Evolutionary conservation across 108 stramenopile genomes (phyloP), one percentile per base, ranked within the genome.

Genomic region (Skeletonema costatum): DNA sequence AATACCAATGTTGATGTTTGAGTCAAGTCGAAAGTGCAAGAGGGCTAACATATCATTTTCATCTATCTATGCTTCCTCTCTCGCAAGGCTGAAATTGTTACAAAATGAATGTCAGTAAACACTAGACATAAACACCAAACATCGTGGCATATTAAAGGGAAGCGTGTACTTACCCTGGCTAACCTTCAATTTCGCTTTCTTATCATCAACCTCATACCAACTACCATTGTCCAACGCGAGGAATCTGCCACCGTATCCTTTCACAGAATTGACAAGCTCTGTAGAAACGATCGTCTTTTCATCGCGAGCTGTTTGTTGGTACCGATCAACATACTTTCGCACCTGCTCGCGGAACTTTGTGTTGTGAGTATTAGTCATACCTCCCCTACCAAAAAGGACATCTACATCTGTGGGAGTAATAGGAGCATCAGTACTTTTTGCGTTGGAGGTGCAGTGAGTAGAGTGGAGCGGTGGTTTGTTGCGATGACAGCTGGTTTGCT

Each of bases 281-380:
- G 85, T 86, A 46, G 92, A 81, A 17, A 91, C 88, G 31, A 81
- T 86, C 21, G 90, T 88, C 76, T 90, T 90, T 77, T 89, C 88
- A 60, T 80, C 81, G 42, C 90, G 90, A 76, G 66, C 71, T 7
- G 88, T 87, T 46, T 69, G 51, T 65, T 59, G 36, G 66, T 83
- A 83, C 1, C 39, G 60, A 46, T 59, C 38, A 13, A 62, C 44
- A 42, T 69, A 75, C 32, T 65, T 48, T 17, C 51, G 32, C 21
- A 94, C 89, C 64, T 90, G 85, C 50, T 91, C 88, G 12, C 93
- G 90, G 70, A 94, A 89, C 30, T 91, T 78, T 36, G 82, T 82
- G 85, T 94, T 94, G 80, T 94, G 93, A 56, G 88, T 87, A 71
- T 94, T 94, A 1, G 90, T 94, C 19, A 87, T 66, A 6, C 93